Evolutionary conservation across 768 basidiomycete genomes (phyloP).

Genomic region (Gymnopilus dilepis): DNA sequence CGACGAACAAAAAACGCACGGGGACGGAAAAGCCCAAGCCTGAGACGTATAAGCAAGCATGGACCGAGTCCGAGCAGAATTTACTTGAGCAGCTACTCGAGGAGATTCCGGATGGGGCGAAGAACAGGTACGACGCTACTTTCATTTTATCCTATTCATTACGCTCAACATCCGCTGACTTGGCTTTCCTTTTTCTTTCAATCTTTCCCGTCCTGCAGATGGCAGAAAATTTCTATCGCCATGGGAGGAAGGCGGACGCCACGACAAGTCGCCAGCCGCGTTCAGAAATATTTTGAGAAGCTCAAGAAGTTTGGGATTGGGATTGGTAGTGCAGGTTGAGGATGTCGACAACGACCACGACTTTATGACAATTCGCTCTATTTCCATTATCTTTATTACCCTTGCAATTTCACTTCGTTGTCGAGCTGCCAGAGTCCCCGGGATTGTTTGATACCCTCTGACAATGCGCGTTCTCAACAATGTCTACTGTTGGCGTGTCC

Average conservation of each 20-base stretch:
- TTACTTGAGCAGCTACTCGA: constrained; percentile 75
- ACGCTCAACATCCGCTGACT: too few relatives aligned
- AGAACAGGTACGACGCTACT: constrained; percentile 75
- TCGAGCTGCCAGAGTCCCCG: too few relatives aligned
- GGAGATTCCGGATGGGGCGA: constrained; percentile 78
- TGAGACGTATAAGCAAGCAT: constrained; percentile 85
- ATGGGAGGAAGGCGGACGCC: constrained; percentile 82
- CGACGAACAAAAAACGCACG: constrained; percentile 16
- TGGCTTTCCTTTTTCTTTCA: background rate
- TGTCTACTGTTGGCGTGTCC: too few relatives aligned
- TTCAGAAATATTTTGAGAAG: constrained; percentile 90
- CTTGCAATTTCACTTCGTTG: too few relatives aligned
- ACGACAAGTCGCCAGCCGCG: constrained; percentile 85
- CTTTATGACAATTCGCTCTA: too few relatives aligned
- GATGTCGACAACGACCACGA: background rate
- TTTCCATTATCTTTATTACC: too few relatives aligned
- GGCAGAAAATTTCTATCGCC: constrained; percentile 81
- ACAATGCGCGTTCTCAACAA: too few relatives aligned
- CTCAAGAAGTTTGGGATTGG: constrained; percentile 67
- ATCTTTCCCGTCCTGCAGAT: constrained; percentile 45
- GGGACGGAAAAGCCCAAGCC: constrained; percentile 54
- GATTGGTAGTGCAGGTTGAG: background rate
- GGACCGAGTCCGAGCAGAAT: constrained; percentile 79
- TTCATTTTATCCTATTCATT: too few relatives aligned
- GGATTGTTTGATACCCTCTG: too few relatives aligned